Percentiles rank a stretch among this genome's conserved stretches.
phyloP scores from a whole-genome alignment of 495 filamentous ascomycete genomes.

The Penicillium subrubescens region DNA sequence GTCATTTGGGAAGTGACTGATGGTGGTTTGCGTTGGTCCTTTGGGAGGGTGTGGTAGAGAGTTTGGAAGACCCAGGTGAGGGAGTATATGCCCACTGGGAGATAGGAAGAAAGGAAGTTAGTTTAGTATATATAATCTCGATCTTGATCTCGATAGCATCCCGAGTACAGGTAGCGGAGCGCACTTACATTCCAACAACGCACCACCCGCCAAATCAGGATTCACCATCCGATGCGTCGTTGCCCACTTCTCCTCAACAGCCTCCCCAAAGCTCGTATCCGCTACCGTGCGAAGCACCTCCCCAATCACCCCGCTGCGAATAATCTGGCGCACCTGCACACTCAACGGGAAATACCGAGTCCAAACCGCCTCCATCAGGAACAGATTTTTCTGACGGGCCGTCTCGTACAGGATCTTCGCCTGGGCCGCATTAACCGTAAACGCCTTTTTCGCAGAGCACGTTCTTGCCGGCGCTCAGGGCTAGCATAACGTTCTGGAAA shows the following conservation, averaged over 20 bases:
- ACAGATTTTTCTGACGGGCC: constrained; percentile 77
- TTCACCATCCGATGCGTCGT: constrained; percentile 80
- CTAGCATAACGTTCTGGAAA: constrained; percentile 86
- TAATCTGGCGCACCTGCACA: constrained; percentile 71
- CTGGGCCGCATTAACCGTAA: constrained; percentile 87
- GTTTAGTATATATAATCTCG: too few species aligned
- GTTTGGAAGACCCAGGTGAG: constrained; percentile 94
- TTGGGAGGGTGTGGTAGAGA: constrained; percentile 77
- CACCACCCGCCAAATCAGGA: constrained; percentile 80
- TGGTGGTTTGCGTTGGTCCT: constrained; percentile 52
- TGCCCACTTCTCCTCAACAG: constrained; percentile 56
- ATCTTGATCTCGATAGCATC: too few species aligned
- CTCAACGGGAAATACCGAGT: constrained; percentile 87
- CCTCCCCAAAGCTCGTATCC: constrained; percentile 60
- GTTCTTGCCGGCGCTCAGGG: constrained; percentile 79
- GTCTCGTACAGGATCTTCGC: constrained; percentile 73
- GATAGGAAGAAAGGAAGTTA: too few species aligned
- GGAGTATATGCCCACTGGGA: constrained; percentile 82
- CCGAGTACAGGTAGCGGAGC: not conserved
- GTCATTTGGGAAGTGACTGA: constrained; percentile 65
- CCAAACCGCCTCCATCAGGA: constrained; percentile 98
- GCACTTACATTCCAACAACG: constrained; percentile 69
- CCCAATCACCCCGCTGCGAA: constrained; percentile 70
- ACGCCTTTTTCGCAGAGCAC: constrained; percentile 93
- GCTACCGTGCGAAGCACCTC: constrained; percentile 75